Base-by-base conservation (phyloP, 2,329 filamentous ascomycete genomes). In the Trichoderma lentiforme region DNA sequence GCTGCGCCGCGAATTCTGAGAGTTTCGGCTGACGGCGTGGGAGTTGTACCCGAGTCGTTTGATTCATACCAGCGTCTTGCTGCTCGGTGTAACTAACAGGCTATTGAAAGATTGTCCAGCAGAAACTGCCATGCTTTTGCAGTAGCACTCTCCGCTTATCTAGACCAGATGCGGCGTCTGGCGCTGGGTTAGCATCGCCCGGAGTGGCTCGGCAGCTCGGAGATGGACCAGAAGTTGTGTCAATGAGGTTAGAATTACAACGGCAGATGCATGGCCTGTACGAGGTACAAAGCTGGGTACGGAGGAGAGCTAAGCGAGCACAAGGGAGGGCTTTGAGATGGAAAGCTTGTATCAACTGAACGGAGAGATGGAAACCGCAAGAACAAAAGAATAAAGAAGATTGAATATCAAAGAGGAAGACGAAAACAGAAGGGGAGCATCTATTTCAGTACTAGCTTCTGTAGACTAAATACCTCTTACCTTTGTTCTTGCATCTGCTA, bases 131-230 rank as follows among this genome's bases (percentile, higher is more conserved):
- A 62, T 62, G n/a, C 43, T 21, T 51, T 4, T 28, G 24, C 51
- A 56, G 51, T 32, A 60, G 26, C 39, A 43, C 15, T 43, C 62
- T 43, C 62, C 39, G 26, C 62, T 26, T 32, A 32, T 53, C 62
- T 65, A 65, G n/a, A 28, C 62, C 26, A 32, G 43, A 65, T 65
- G 62, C 62, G 62, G 58, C 30, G 58, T 39, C 21, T 18, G 58
- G 58, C n/a, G 58, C 24, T 18, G 32, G 30, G 34, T 39, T 60
- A 30, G 57, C 57, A 60, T 36, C 26, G 64, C 32, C 64, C 64
- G 51, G 51, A 67, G 51, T 30, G 32, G 64, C 30, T 67, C 32
- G 64, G 64, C 24, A 67, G 64, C 26, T 26, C 63, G 63, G 64
- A 18, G 53, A 58, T 34, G 51, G 32, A 39, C 14, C n/a, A 26